Evolutionary conservation across 108 stramenopile species (phyloP).

Genomic region (Skeletonema tropicum): DNA sequence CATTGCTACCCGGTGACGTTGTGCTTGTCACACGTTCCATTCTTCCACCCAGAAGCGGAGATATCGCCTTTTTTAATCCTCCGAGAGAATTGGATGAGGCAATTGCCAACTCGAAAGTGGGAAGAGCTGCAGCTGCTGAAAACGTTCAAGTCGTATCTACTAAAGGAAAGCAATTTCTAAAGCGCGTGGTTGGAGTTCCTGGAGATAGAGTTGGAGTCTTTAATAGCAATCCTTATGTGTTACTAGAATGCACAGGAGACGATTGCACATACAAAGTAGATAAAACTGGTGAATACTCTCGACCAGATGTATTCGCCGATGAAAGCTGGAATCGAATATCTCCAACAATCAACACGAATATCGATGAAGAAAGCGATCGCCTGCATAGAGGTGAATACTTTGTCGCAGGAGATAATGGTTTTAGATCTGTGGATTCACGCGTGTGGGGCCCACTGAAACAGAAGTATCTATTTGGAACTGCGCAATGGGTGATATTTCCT

Average conservation of each 20-base stretch:
- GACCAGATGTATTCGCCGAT: conserved; percentile 56
- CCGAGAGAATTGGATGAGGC: conserved; percentile 50
- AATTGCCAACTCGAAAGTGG: conserved; percentile 45
- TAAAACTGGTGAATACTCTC: conserved; percentile 48
- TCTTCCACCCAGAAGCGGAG: conserved; percentile 44
- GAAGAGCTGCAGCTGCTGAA: conserved; percentile 30
- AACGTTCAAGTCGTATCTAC: conserved; percentile 38
- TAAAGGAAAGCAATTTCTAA: conserved; percentile 66
- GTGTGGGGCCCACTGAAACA: conserved; percentile 65
- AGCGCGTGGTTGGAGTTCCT: conserved; percentile 62
- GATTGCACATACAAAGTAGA: conserved; percentile 49
- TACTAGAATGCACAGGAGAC: conserved; percentile 12
- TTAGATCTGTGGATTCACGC: conserved; percentile 60
- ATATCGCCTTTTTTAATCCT: conserved; percentile 72
- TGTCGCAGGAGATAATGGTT: conserved; percentile 70
- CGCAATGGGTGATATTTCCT: conserved; percentile 55
- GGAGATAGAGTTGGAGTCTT: conserved; percentile 58
- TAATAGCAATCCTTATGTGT: conserved; percentile 54
- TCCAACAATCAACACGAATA: conserved; percentile 31
- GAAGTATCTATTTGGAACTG: conserved; percentile 63
- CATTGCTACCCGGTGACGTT: conserved; percentile 60
- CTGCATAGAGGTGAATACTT: conserved; percentile 56
- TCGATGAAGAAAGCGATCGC: background rate
- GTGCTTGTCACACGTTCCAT: conserved; percentile 60
- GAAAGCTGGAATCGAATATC: conserved; percentile 60